Evolutionary conservation across 208 protist genomes (phyloP).

Genomic region (Leishmania major): DNA sequence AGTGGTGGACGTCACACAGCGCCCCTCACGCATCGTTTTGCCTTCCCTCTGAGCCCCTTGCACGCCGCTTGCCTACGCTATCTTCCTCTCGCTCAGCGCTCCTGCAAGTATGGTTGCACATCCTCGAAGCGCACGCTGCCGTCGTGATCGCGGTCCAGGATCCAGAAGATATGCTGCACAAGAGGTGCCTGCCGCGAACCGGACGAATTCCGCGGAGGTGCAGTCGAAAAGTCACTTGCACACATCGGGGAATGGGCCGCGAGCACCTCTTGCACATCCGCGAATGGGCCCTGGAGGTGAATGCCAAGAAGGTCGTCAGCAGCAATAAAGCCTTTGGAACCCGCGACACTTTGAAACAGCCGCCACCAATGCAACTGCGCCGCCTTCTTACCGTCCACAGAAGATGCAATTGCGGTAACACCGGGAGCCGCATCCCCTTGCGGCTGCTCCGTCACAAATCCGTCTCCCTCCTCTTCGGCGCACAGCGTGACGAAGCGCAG

Average conservation of each 20-base stretch:
- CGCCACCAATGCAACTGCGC: slow-evolving; percentile 28
- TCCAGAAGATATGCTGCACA: slow-evolving; percentile 50
- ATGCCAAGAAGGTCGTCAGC: slow-evolving; percentile 32
- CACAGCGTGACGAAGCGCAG: slow-evolving; percentile 28
- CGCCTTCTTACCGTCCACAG: neutral
- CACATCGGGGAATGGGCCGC: neutral
- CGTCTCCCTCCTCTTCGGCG: slow-evolving; percentile 30
- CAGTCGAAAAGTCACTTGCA: neutral
- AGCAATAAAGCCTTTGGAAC: slow-evolving; percentile 58
- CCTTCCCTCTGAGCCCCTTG: neutral
- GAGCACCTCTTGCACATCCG: slow-evolving; percentile 17
- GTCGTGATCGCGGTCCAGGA: slow-evolving; percentile 57
- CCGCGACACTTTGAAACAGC: slow-evolving; percentile 58
- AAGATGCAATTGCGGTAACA: neutral
- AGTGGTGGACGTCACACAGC: neutral
- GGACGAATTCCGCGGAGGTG: neutral
- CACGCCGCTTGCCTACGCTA: neutral
- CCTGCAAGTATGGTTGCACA: slow-evolving; percentile 34
- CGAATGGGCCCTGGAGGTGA: slow-evolving; percentile 15
- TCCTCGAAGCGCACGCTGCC: slow-evolving; percentile 59
- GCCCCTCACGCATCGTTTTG: neutral
- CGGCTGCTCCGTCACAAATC: neutral
- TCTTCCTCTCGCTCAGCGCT: neutral
- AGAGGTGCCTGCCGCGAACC: slow-evolving; percentile 4
- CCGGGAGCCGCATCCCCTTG: neutral